Base-by-base conservation (phyloP, 2,329 filamentous ascomycete species). In the Ambrosiella beaveri region DNA sequence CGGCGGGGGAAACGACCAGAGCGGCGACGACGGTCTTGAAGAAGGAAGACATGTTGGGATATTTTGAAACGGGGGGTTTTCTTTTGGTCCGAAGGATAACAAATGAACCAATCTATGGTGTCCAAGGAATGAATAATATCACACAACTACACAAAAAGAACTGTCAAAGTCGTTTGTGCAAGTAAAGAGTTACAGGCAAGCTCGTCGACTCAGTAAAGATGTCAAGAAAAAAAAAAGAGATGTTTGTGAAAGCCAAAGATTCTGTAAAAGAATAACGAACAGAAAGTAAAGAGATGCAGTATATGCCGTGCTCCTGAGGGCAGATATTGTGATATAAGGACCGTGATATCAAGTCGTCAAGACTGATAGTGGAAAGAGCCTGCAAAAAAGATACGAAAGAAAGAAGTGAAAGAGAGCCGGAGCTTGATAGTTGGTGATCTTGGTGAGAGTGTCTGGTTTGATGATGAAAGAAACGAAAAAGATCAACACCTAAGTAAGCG, bases 1-100 rank as follows among this genome's bases (percentile, higher is more conserved):
- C 77, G 64, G 78, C 64, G 61, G 80, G 71, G 64, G 77, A 75
- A 65, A 89, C 68, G 66, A 80, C 76, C 78, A 73, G 65, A 50
- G 74, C 58, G 57, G 78, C 68, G 62, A 56, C 37, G 17, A 79
- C 65, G 63, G 74, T 67, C 65, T 76, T 76, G 57, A 72, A 66
- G 65, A 58, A 53, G 45, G 15, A 50, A 50, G 39, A 38, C 51
- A 61, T 59, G 5, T 36, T 52, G 38, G 39, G 27, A 19, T 52
- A 51, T 58, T 44, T 36, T 13, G 19, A 55, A 19, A 36, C 12
- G 4, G 3, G 38, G 35, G 13, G 11, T 35, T 13, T 13, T 44
- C 11, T 11, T 8, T 9, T 27, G 11, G 12, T 41, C 15, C 27
- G 15, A 6, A 55, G 17, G 17, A 57, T 35, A 36, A 35, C 44